Conservation (phyloP, 441 rosid genomes). For the Lepidium campestre region DNA sequence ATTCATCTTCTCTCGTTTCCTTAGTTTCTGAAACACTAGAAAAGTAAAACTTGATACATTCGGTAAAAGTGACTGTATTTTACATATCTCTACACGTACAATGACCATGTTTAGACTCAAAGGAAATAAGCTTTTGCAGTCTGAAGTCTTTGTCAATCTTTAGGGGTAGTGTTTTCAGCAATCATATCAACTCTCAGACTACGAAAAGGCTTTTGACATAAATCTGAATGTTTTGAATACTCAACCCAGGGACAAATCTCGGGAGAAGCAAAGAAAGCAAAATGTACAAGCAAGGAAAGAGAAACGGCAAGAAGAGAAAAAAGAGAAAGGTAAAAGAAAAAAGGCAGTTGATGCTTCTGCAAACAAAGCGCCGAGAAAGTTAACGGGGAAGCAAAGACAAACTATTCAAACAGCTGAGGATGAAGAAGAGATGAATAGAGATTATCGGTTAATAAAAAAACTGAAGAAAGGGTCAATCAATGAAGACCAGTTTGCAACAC, state of each 20-base stretch:
- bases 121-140: background rate
- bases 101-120: background rate
- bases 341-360: slow-evolving; percentile 27
- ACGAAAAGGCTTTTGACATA: background rate
- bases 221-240: background rate
- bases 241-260: slow-evolving; percentile 59
- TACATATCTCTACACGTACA: background rate
- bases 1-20: background rate
- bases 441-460: slow-evolving; percentile 64
- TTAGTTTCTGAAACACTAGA: background rate
- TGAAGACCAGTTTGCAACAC: slow-evolving; percentile 63
- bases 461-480: slow-evolving; percentile 63
- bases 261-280: slow-evolving; percentile 81
- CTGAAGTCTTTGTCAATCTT: background rate
- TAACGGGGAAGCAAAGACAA: slow-evolving; percentile 86
- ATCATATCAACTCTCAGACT: background rate
- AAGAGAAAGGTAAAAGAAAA: slow-evolving; percentile 35
- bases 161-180: background rate
- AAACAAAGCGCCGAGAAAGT: slow-evolving; percentile 40
- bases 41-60: background rate
- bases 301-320: slow-evolving; percentile 32
- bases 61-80: background rate
- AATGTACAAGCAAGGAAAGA: slow-evolving; percentile 62
- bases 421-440: slow-evolving; percentile 64
- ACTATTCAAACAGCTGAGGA: slow-evolving; percentile 73